Evolutionary conservation across 352 stramenopile genomes (phyloP), one percentile per base, ranked within the genome.

Genomic region (Phytophthora podocarpi): DNA sequence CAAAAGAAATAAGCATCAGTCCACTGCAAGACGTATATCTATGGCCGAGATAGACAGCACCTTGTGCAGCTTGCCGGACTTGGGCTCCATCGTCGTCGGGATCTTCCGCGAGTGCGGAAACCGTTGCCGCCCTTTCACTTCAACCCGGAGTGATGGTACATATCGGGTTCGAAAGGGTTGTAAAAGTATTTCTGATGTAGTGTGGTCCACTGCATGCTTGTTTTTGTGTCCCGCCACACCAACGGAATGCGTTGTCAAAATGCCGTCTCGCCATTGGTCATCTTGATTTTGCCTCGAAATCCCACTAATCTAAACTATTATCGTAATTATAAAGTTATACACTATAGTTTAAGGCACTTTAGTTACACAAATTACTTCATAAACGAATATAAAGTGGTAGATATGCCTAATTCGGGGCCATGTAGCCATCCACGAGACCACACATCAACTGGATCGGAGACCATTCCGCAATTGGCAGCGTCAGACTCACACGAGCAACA

Each of bases 51-150:
- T 7, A 12, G 7, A 15, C 26, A 45, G 36, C 42, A 86, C 80
- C 74, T 90, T 87, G 68, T 75, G 72, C 11, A 90, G 74, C 53
- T 86, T 87, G 50, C 80, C 78, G 2, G 77, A 87, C 67, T 89
- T 89, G 39, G 79, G 75, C 63, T 87, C 77, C 63, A 80, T 74
- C 21, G 21, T 53, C 31, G 35, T n/a, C 42, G 10, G 31, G 67
- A 66, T 72, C 58, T 64, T 58, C 23, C n/a, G 9, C 21, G 16
- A 26, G 43, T 40, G 31, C 13, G 23, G 12, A 10, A 41, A 32
- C 18, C 5, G 10, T 37, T 26, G 13, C 15, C 35, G 53, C 20
- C 59, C 13, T 30, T 58, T 64, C 32, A 58, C 43, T 68, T 68
- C 59, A 68, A 69, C 36, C 9, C 12, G 16, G 41, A 26, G 26